A percentile compares a stretch with the other conserved stretches of the same genome.
These are phyloP conservation scores for Theobroma grandiflorum DNA, from an alignment of 441 rosid species.

Conservation along the genomic window DNA sequence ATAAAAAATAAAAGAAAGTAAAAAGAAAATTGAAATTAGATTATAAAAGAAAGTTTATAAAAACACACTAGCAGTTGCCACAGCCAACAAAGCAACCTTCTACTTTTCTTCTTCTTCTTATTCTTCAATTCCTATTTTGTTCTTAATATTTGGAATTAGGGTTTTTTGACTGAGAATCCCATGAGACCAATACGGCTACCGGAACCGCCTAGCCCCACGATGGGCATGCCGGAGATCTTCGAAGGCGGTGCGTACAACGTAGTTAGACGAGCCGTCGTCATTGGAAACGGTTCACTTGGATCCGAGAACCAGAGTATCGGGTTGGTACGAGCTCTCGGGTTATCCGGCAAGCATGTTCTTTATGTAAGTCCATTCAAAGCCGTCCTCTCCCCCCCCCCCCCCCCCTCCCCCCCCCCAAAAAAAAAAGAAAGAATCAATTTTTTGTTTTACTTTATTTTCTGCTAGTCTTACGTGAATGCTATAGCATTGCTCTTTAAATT, in stretches of 20 bases:
- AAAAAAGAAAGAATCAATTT: not conserved
- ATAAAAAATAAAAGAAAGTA: too few relatives aligned
- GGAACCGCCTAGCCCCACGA: slow-evolving; percentile 69
- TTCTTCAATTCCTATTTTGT: too few relatives aligned
- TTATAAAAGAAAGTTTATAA: too few relatives aligned
- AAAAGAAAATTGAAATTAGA: too few relatives aligned
- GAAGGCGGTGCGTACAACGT: slow-evolving; percentile 72
- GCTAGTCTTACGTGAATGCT: not conserved
- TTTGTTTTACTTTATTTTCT: not conserved
- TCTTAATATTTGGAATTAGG: too few relatives aligned
- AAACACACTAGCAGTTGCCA: not conserved
- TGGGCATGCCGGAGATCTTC: slow-evolving; percentile 91
- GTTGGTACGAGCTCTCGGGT: slow-evolving; percentile 84
- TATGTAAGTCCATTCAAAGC: slow-evolving; percentile 59
- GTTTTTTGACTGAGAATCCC: not conserved
- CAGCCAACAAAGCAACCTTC: not conserved
- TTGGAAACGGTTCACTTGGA: slow-evolving; percentile 82
- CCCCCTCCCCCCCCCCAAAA: too few relatives aligned
- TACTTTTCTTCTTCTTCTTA: too few relatives aligned
- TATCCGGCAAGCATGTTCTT: slow-evolving; percentile 64
- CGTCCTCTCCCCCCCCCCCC: not conserved
- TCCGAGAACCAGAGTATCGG: slow-evolving; percentile 93
- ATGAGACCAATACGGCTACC: slow-evolving; percentile 92
- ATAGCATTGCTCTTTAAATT: not conserved
- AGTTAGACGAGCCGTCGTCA: slow-evolving; percentile 84